A percentile compares a stretch with the other conserved stretches of the same genome.
phyloP scores from a whole-genome alignment of 2,329 filamentous ascomycete species.

The Phialocephala subalpina region DNA sequence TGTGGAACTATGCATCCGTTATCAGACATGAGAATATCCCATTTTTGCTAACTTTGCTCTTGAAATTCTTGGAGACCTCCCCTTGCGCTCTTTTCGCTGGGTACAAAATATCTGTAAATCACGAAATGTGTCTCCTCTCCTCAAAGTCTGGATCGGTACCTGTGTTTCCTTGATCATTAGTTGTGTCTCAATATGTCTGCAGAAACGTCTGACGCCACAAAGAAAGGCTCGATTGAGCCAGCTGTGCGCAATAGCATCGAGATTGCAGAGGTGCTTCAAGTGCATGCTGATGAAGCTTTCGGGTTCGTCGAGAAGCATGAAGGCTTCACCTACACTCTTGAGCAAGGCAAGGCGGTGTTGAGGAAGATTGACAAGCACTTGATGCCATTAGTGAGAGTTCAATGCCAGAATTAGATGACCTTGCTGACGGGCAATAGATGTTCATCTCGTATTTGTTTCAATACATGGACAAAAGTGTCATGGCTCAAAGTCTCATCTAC shows the following conservation, averaged over 20 bases:
- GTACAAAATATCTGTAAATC: neutral
- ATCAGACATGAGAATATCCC: conserved; percentile 1
- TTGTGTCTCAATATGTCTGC: neutral
- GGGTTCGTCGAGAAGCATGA: conserved; percentile 11
- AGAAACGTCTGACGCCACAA: neutral
- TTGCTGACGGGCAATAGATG: neutral
- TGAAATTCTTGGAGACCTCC: neutral
- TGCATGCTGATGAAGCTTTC: conserved; percentile 9
- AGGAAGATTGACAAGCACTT: conserved; percentile 14
- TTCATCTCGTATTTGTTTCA: conserved; percentile 9
- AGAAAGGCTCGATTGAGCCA: neutral
- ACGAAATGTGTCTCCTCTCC: neutral
- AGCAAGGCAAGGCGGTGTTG: conserved; percentile 8
- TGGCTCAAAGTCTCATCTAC: conserved; percentile 11
- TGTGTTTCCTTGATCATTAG: neutral
- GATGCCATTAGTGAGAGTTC: neutral
- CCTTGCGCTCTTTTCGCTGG: neutral
- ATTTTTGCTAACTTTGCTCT: neutral
- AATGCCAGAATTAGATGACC: neutral
- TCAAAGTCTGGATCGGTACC: neutral
- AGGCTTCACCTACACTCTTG: conserved; percentile 3
- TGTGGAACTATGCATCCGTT: conserved; percentile 5
- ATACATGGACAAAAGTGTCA: conserved; percentile 13
- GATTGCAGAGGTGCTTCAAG: conserved; percentile 6
- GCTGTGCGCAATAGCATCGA: conserved; percentile 1